Conservation (phyloP, 208 protist genomes). For the Leishmania lainsoni region DNA sequence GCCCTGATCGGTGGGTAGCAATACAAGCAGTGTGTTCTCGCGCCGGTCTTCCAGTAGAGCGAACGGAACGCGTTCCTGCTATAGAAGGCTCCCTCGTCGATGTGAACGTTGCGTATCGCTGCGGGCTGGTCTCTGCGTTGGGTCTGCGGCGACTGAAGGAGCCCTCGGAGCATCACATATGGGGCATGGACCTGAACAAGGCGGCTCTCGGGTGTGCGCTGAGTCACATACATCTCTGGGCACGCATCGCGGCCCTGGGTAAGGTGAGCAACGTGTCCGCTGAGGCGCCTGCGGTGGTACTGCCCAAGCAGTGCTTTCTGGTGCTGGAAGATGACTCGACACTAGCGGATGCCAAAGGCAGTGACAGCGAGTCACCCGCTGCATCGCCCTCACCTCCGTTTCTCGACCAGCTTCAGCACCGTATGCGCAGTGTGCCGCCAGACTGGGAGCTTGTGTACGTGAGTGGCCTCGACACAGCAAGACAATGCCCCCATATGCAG, state of each 20-base stretch:
- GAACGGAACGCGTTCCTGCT: constrained; percentile 50
- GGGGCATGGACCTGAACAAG: constrained; percentile 87
- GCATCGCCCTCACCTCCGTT: constrained; percentile 22
- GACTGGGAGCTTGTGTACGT: constrained; percentile 88
- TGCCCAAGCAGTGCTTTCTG: not conserved
- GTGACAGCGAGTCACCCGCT: not conserved
- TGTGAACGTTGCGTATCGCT: constrained; percentile 26
- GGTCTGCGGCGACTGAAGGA: constrained; percentile 52
- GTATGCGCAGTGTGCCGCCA: constrained; percentile 39
- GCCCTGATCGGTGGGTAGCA: constrained; percentile 60
- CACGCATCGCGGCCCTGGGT: constrained; percentile 50
- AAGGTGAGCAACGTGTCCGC: not conserved
- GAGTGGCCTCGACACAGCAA: constrained; percentile 80
- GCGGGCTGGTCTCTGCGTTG: constrained; percentile 65
- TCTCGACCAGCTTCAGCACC: constrained; percentile 29
- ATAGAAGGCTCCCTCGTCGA: constrained; percentile 53
- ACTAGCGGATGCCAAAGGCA: not conserved
- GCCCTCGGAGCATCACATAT: constrained; percentile 49
- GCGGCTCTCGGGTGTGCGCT: constrained; percentile 83
- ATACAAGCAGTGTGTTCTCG: constrained; percentile 26
- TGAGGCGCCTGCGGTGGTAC: not conserved
- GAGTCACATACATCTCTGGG: constrained; percentile 77
- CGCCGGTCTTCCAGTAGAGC: constrained; percentile 32
- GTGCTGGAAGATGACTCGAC: constrained; percentile 13
- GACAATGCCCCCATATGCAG: constrained; percentile 30